Conservation (phyloP, 768 basidiomycete genomes). For the Lentinula edodes region DNA sequence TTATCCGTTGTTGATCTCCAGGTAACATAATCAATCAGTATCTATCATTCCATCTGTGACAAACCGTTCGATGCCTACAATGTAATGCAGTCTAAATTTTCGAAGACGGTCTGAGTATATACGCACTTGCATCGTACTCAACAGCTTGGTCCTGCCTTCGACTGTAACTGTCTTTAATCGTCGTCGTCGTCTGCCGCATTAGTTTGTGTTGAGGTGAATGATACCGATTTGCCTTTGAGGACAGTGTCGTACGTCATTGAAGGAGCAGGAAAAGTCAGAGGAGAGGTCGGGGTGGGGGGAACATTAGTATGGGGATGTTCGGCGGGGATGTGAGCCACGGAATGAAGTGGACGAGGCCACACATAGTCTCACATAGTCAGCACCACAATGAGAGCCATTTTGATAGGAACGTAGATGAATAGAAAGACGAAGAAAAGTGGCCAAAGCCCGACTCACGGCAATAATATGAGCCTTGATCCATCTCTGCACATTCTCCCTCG, state of each 20-base stretch:
- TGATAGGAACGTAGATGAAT: neutral
- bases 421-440: neutral
- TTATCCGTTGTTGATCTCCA: neutral
- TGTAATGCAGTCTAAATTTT: neutral
- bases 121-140: constrained; percentile 56
- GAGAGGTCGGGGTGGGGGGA: constrained; percentile 30
- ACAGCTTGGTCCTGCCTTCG: constrained; percentile 33
- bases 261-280: constrained; percentile 36
- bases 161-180: constrained; percentile 39
- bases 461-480: constrained; percentile 86
- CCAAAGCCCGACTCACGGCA: constrained; percentile 45
- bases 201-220: constrained; percentile 42
- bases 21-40: neutral
- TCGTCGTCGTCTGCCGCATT: constrained; percentile 36
- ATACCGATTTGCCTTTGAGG: constrained; percentile 50
- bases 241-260: constrained; percentile 50
- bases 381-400: neutral
- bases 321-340: neutral
- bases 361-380: too few species aligned
- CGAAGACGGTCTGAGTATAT: neutral
- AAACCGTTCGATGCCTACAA: constrained; percentile 37
- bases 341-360: too few species aligned
- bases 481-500: constrained; percentile 63
- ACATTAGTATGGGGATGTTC: neutral
- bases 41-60: constrained; percentile 33